Evolutionary conservation across 495 filamentous ascomycete species (phyloP), one percentile per base, ranked within the genome.

Genomic region (Parmelia sp.): DNA sequence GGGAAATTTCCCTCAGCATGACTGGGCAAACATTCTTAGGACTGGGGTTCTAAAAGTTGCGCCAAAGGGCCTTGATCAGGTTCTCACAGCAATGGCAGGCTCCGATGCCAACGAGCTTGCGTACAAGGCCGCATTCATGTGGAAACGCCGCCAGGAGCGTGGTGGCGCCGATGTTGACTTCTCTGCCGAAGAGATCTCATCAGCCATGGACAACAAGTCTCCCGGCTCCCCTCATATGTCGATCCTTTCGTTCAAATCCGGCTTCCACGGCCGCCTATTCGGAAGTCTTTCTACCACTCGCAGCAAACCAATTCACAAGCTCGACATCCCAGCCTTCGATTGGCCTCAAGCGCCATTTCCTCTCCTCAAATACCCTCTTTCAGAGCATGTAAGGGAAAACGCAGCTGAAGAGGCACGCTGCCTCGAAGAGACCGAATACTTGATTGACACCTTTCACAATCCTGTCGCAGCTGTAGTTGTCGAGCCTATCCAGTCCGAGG

Each of bases 51-150:
- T 98, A 66, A 86, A 83, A 71, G 93, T 90, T 59, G 92, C 95
- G 9, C 94, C 94, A 56, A 91, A 89, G 74, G 94, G 95, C 23
- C 80, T 96, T 69, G 78, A 95, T 82, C 91, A 97, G 75, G 94
- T 98, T 70, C 97, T 97, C 83, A 98, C 94, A 31, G 93, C 88
- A 69, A 90, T 92, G 85, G 86, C 93, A 60, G 94, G 94, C 68
- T 96, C 91, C 12, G 94, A 98, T 73, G 95, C 94, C 75, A 97
- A 97, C 80, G 95, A 99, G 77, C 91, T 91, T n/a, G 95, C 95
- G 58, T 99, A 92, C 83, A 98, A 98, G 77, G 94, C 94, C 44
- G 94, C 94, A 62, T 97, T 97, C 82, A 98, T 98, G 88, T 98
- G 90, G 85, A 88, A 88, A 66, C 88, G 92, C 29, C 91, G 92